A percentile compares a stretch with the other conserved stretches of the same genome.
These are phyloP conservation scores for Trichosporon sp. DNA, from an alignment of 1,284 basidiomycete genomes.

Conservation along the genomic window DNA sequence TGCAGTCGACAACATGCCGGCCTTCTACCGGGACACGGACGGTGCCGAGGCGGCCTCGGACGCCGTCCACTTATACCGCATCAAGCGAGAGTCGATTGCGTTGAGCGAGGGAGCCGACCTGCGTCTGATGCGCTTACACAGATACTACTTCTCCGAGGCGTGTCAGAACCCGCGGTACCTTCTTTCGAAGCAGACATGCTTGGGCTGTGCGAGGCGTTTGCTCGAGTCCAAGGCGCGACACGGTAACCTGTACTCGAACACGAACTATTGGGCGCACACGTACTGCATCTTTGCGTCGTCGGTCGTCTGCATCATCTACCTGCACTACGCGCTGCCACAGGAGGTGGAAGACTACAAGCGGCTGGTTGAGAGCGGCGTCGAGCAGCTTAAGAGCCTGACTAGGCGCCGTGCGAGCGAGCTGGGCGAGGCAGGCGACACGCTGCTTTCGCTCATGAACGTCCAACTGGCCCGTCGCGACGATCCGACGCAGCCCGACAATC, in stretches of 20 bases:
- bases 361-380: constrained; percentile 12
- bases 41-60: constrained; percentile 9
- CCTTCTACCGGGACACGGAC: constrained; percentile 18
- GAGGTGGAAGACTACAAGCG: constrained; percentile 16
- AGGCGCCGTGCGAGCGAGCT: constrained; percentile 15
- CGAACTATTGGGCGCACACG: constrained; percentile 20
- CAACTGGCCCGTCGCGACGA: constrained; percentile 15
- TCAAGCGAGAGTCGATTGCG: constrained; percentile 21
- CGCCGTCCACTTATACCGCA: constrained; percentile 17
- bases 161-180: constrained; percentile 24
- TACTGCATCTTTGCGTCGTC: constrained; percentile 18
- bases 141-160: constrained; percentile 25
- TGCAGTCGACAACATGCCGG: constrained; percentile 14
- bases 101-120: constrained; percentile 24
- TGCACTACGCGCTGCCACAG: constrained; percentile 19
- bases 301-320: constrained; percentile 18
- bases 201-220: constrained; percentile 14
- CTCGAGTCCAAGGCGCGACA: constrained; percentile 4
- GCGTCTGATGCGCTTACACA: constrained; percentile 24
- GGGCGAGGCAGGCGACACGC: constrained; percentile 19
- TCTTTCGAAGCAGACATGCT: constrained; percentile 19
- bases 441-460: constrained; percentile 15
- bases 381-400: constrained; percentile 11
- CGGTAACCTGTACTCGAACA: constrained; percentile 7
- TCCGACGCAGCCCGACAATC: not conserved